Evolutionary conservation across 2,329 filamentous ascomycete species (phyloP), one percentile per base, ranked within the genome.

Genomic region (Boeremia exigua): DNA sequence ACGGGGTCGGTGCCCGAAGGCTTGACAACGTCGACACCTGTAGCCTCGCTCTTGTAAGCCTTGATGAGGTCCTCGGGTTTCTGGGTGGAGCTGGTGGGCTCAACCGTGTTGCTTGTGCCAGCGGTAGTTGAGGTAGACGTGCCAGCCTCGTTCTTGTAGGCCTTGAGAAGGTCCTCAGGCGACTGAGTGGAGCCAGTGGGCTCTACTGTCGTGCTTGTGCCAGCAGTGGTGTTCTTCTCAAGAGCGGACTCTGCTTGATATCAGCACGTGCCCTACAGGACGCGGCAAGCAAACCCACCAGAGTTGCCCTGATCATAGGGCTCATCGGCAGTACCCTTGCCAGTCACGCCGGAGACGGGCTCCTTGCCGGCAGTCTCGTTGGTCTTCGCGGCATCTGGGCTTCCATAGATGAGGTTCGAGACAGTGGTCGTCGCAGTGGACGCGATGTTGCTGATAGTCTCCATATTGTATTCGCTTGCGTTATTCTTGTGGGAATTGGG

Each of bases 221-320:
- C 33, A 30, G 44, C 38, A 6, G 48, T 55, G 6, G 48, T 48
- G 38, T 56, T 56, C 45, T 43, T 50, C 19, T 54, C 50, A 25
- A 63, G 61, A 50, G 63, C 61, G 37, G 61, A 58, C 36, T 61
- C 63, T 63, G 25, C 15, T 32, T 44, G 30, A 29, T 37, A 38
- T 65, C 29, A 67, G 61, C 48, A 44, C 30, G 28, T 46, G 19
- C 23, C 27, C 15, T 15, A 11, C 9, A 12, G 28, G 7, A 1
- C 2, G 10, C 7, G 14, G 4, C 19, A 42, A 34, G 9, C 6
- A 32, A 39, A 61, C 77, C 63, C 74, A 86, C 80, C 83, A 79
- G 85, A 77, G 73, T 95, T 95, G 44, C 91, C 91, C 54, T 86
- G 86, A 70, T 95, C 91, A 66, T 87, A 96, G 0, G 91, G 91